Conservation (phyloP, 352 stramenopile genomes). For the Phytophthora parvispora region DNA sequence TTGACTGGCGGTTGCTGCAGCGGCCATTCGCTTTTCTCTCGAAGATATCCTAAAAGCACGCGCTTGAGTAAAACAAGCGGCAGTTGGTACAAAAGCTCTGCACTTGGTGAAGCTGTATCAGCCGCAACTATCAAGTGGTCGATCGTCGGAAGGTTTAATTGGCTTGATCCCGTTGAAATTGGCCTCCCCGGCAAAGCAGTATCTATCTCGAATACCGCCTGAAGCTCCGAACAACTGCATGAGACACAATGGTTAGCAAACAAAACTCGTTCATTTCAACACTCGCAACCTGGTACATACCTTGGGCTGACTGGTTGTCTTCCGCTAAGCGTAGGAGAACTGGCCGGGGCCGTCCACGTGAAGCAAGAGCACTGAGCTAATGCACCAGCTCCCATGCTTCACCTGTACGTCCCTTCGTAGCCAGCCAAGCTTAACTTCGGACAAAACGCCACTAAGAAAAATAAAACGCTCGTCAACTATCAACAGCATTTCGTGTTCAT, state of each 20-base stretch:
- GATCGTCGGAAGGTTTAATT: not conserved
- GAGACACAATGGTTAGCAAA: not conserved
- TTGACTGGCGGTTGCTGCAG: no score
- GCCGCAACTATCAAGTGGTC: conserved; percentile 16
- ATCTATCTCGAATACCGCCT: conserved; percentile 15
- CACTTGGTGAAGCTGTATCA: not conserved
- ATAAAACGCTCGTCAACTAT: conserved; percentile 16
- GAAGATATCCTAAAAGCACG: conserved; percentile 30
- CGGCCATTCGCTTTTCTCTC: not conserved
- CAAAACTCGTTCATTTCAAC: not conserved
- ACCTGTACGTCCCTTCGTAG: conserved; percentile 14
- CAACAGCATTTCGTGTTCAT: conserved; percentile 11
- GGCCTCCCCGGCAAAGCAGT: not conserved
- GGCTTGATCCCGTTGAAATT: not conserved
- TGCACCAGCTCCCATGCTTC: conserved; percentile 13
- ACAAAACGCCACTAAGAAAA: not conserved
- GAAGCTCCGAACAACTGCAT: conserved; percentile 1
- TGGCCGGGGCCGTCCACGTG: not conserved
- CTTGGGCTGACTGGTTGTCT: not conserved
- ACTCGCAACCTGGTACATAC: conserved; percentile 1
- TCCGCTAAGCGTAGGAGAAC: not conserved
- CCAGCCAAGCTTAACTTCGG: no score
- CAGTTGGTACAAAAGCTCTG: conserved; percentile 24
- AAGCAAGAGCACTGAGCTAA: conserved; percentile 14
- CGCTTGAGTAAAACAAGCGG: conserved; percentile 46